A percentile compares a stretch with the other conserved stretches of the same genome.
phyloP scores from a whole-genome alignment of 2,329 filamentous ascomycete species.

The Colletotrichum gigasporum region DNA sequence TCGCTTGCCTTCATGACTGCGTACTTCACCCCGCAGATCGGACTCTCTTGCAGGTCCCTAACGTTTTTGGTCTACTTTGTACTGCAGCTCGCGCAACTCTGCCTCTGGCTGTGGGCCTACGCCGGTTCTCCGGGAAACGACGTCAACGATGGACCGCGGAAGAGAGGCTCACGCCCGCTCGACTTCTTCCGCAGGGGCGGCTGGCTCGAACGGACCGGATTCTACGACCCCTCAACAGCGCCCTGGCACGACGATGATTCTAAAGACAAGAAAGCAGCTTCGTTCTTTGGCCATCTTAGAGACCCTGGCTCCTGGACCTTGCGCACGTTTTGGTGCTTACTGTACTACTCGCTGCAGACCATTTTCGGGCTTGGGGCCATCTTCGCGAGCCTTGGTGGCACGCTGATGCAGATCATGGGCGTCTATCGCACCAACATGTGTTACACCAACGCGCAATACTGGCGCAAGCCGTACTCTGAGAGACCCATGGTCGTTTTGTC shows the following conservation, averaged over 20 bases:
- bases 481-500: conserved; percentile 29
- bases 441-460: conserved; percentile 31
- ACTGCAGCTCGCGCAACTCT: conserved; percentile 30
- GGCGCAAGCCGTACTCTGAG: conserved; percentile 31
- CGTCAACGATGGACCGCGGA: neutral
- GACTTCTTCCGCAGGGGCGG: conserved; percentile 30
- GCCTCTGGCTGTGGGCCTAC: conserved; percentile 39
- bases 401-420: conserved; percentile 38
- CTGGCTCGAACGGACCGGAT: conserved; percentile 34
- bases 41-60: conserved; percentile 37
- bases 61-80: conserved; percentile 35
- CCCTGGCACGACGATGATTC: conserved; percentile 14
- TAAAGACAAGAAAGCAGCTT: neutral
- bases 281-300: neutral
- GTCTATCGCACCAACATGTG: conserved; percentile 37
- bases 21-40: conserved; percentile 35
- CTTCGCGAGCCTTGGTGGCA: conserved; percentile 43
- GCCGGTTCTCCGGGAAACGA: conserved; percentile 2
- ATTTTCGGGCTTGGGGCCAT: conserved; percentile 49
- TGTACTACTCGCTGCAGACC: conserved; percentile 31
- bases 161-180: neutral
- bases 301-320: conserved; percentile 14
- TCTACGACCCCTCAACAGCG: conserved; percentile 33
- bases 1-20: conserved; percentile 37
- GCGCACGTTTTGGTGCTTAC: conserved; percentile 30